A percentile compares a stretch with the other conserved stretches of the same genome.
Conservation (phyloP, 257 asterid genomes). For the Salvia miltiorrhiza region DNA sequence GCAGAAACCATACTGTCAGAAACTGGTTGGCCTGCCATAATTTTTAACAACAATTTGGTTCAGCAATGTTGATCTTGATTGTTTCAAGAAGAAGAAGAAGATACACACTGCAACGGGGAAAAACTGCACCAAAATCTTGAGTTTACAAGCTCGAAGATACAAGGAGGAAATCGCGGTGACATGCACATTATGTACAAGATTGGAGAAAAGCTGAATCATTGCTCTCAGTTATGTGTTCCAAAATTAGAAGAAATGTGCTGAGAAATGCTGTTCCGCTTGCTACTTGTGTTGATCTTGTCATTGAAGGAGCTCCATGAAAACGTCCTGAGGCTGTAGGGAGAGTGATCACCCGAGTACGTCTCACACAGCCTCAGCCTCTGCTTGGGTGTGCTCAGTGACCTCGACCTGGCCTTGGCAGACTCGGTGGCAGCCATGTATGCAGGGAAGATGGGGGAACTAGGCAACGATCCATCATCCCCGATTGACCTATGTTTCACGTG, state of each 20-base stretch:
- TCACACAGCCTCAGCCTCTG: constrained; percentile 58
- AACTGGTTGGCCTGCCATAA: background rate
- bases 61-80: background rate
- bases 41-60: constrained; percentile 22
- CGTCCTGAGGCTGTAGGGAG: constrained; percentile 52
- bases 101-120: constrained; percentile 7
- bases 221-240: constrained; percentile 24
- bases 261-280: constrained; percentile 42
- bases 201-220: background rate
- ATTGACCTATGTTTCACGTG: constrained; percentile 51
- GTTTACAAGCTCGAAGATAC: constrained; percentile 4
- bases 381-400: constrained; percentile 77
- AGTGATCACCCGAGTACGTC: constrained; percentile 52
- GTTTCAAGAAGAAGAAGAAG: constrained; percentile 1
- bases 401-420: constrained; percentile 80
- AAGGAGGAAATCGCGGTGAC: constrained; percentile 8
- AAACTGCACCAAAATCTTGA: constrained; percentile 11
- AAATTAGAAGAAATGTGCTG: constrained; percentile 29
- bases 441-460: constrained; percentile 59
- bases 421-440: constrained; percentile 82
- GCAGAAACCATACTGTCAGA: too few species aligned
- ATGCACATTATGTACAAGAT: constrained; percentile 24
- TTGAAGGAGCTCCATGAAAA: constrained; percentile 52
- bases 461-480: constrained; percentile 52
- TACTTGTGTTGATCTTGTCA: constrained; percentile 32